Conservation (phyloP, 2,329 filamentous ascomycete species). For the Arthrobotrys pseudoclavata region DNA sequence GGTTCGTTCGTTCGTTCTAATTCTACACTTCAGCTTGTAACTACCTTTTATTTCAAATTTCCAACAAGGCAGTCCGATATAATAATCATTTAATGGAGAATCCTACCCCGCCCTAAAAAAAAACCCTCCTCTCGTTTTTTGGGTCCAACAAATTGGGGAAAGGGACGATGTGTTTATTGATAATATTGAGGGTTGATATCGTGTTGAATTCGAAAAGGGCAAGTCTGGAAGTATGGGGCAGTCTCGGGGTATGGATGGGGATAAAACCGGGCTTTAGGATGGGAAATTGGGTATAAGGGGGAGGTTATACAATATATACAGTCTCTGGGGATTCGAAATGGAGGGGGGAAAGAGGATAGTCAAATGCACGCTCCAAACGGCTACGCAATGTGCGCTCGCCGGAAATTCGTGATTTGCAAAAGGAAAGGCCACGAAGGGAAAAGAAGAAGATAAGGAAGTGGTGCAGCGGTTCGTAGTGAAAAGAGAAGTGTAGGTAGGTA, state of each 20-base stretch:
- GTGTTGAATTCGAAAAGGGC: background rate
- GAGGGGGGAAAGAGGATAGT: background rate
- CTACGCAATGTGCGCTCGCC: constrained; percentile 7
- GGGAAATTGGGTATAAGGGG: background rate
- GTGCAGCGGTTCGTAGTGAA: constrained; percentile 26
- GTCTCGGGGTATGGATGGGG: constrained; percentile 5
- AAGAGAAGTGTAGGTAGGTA: constrained; percentile 46
- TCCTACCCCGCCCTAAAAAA: background rate
- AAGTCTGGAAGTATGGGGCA: background rate
- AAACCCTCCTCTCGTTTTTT: background rate
- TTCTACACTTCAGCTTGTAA: background rate
- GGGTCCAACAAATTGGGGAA: no score
- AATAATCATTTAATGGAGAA: background rate
- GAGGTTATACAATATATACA: constrained; percentile 5
- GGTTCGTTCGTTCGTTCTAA: background rate
- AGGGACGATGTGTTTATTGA: no score
- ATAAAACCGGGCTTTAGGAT: background rate
- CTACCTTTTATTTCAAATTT: background rate
- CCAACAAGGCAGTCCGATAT: background rate
- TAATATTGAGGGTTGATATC: background rate
- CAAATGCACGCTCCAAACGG: constrained; percentile 15
- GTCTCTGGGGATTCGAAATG: background rate
- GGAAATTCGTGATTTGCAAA: constrained; percentile 28
- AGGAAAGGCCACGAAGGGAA: constrained; percentile 61
- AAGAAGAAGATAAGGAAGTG: constrained; percentile 8